Base-by-base conservation (phyloP, 2,329 filamentous ascomycete species). In the Septoria linicola region DNA sequence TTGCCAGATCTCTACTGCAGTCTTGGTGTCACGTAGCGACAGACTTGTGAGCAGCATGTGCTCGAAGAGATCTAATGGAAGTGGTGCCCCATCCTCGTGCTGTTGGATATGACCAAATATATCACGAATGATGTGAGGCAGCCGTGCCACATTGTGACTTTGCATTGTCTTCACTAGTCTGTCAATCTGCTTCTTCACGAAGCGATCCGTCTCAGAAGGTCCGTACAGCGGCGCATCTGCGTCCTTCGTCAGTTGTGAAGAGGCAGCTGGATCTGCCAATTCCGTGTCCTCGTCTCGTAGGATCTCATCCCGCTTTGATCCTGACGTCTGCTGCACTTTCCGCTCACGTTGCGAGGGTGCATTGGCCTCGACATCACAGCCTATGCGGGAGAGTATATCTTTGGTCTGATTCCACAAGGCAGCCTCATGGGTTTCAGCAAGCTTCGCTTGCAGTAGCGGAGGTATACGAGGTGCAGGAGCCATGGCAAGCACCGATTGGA, bases 1-100 rank as follows among this genome's bases (percentile, higher is more conserved):
- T 50, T 81, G 80, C 80, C 80, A 83, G 2, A 81, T 72, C 21
- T 76, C 69, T n/a, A 81, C 71, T 1, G 79, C 76, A 8, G 68
- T 63, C 25, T 71, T 59, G 3, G 72, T 63, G 37, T 70, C 66
- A 14, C 66, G 63, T n/a, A 81, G 53, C 2, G 64, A 58, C 63
- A 80, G 70, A 58, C 75, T 79, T 1, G 70, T 66, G 4, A 69
- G 64, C 37, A 82, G 71, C 50, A 81, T 75, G 7, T 69, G 62
- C 43, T 70, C 67, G 44, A 63, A 70, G 1, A 69, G 36, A 20
- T 62, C 51, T 5, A 63, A 35, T n/a, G 59, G 63, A 10, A 68
- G 41, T 6, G 21, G 16, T 25, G 39, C 44, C 16, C 34, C 25
- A 13, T 39, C 44, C 3, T 50, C 39, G 31, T 39, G 35, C 21